Percentiles rank a stretch among this genome's conserved stretches.
These are phyloP conservation scores for Alternaria alternata DNA, from an alignment of 2,329 filamentous ascomycete genomes.

Conservation along the genomic window DNA sequence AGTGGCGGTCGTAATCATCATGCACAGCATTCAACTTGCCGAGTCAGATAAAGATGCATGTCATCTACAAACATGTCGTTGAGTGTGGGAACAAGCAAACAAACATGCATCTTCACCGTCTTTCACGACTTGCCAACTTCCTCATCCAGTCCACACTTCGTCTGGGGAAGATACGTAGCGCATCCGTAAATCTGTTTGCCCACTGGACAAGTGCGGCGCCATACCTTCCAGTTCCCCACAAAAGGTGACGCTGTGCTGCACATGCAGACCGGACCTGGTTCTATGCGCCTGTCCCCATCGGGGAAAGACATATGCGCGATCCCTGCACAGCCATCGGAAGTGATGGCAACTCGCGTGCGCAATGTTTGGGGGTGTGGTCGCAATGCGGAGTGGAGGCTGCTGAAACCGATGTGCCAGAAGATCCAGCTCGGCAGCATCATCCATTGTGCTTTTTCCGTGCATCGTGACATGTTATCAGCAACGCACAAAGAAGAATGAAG, in stretches of 20 bases:
- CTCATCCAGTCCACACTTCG: constrained; percentile 29
- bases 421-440: not conserved
- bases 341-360: constrained; percentile 46
- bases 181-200: constrained; percentile 39
- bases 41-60: not conserved
- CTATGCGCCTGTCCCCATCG: constrained; percentile 29
- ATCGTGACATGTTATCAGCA: not conserved
- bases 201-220: constrained; percentile 31
- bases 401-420: constrained; percentile 42
- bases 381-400: constrained; percentile 24
- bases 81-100: constrained; percentile 28
- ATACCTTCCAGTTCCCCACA: constrained; percentile 42
- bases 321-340: constrained; percentile 36
- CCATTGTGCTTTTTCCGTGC: constrained; percentile 3
- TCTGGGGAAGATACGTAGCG: constrained; percentile 40
- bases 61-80: not conserved
- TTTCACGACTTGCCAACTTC: constrained; percentile 29
- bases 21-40: constrained; percentile 5
- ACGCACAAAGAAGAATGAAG: not conserved
- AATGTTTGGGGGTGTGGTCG: constrained; percentile 24
- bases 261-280: constrained; percentile 33
- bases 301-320: constrained; percentile 27
- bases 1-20: constrained; percentile 17
- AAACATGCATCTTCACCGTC: constrained; percentile 30
- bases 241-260: constrained; percentile 45